phyloP scores from a whole-genome alignment of 257 asterid genomes.

The Solanum lignicaule region DNA sequence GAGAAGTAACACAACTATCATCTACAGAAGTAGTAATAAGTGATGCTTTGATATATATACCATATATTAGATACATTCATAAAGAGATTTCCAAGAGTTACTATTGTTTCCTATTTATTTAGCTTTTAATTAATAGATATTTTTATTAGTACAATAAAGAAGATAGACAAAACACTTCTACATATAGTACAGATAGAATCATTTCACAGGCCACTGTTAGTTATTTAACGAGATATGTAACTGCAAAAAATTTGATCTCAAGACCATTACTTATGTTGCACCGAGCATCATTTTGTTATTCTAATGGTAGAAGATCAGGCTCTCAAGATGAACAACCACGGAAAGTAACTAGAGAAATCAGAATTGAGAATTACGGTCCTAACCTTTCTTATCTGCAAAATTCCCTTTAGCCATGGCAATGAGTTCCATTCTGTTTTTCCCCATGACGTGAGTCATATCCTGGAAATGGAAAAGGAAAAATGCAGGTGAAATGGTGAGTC shows the following conservation, averaged over 20 bases:
- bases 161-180: not conserved
- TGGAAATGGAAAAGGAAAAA: conserved; percentile 7
- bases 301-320: not conserved
- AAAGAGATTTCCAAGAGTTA: not conserved
- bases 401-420: conserved; percentile 75
- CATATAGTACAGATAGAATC: not conserved
- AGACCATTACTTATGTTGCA: not conserved
- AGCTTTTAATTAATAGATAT: not conserved
- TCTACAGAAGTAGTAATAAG: not conserved
- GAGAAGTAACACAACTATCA: not conserved
- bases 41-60: not conserved
- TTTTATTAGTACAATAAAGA: not conserved
- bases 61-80: not conserved
- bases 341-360: not conserved
- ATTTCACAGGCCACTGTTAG: not conserved
- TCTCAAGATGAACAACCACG: not conserved
- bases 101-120: not conserved
- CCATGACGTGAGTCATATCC: conserved; percentile 79
- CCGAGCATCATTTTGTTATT: not conserved
- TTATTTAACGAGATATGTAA: not conserved
- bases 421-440: conserved; percentile 70
- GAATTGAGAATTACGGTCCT: not conserved
- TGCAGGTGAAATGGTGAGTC: not conserved
- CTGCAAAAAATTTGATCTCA: not conserved
- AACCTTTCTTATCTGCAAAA: conserved; percentile 62